A percentile compares a stretch with the other conserved stretches of the same genome.
Conservation (phyloP, 129 eudicot species). For the Sambucus nigra region DNA sequence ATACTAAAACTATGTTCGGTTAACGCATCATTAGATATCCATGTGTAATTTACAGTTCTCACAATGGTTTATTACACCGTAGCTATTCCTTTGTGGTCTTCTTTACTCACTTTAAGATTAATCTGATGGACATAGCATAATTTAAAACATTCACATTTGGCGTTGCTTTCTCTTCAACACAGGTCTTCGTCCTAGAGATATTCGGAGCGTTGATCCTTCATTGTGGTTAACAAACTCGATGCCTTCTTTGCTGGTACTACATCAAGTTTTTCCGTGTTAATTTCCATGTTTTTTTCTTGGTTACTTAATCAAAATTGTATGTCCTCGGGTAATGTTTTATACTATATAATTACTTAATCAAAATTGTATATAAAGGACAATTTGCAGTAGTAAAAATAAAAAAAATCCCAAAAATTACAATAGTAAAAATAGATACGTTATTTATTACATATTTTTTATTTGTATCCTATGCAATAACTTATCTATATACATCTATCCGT, state of each 20-base stretch:
- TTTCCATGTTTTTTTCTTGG: conserved; percentile 1
- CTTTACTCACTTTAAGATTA: not conserved
- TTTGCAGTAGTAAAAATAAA: no score
- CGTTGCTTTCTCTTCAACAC: conserved; percentile 11
- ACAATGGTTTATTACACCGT: not conserved
- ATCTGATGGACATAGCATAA: not conserved
- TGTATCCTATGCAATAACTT: no score
- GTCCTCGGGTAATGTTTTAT: not conserved
- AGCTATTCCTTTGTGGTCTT: not conserved
- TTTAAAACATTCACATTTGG: not conserved
- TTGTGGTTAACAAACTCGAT: conserved; percentile 91
- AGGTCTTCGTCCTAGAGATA: conserved; percentile 98
- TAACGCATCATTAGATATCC: not conserved
- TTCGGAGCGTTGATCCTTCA: conserved; percentile 95
- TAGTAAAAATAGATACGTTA: no score
- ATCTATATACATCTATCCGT: no score
- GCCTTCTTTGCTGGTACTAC: conserved; percentile 88
- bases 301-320: conserved; percentile 5
- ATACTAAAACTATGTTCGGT: no score
- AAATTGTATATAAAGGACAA: no score
- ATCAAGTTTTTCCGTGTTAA: not conserved
- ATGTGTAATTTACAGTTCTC: conserved; percentile 2
- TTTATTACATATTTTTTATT: no score
- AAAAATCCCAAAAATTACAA: no score
- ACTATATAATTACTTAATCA: no score